phyloP scores from a whole-genome alignment of 805 yeast genomes.

The Tetrapisispora pingtungensis region DNA sequence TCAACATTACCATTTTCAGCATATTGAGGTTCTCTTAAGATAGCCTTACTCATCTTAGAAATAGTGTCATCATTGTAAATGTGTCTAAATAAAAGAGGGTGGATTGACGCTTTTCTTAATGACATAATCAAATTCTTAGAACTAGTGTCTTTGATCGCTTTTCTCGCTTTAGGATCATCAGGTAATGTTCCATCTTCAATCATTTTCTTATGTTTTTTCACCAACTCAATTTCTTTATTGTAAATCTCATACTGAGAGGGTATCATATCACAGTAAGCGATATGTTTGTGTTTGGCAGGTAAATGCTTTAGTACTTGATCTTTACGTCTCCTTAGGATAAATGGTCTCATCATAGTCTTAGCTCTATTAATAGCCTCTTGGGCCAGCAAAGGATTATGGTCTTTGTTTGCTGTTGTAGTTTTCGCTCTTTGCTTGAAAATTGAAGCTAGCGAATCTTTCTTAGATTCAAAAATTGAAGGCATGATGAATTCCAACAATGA shows the following conservation, averaged over 20 bases:
- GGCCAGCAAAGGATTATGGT: conserved; percentile 71
- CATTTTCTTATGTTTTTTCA: conserved; percentile 29
- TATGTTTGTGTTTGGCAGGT: conserved; percentile 62
- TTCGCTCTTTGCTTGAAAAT: conserved; percentile 82
- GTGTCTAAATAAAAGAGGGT: conserved; percentile 75
- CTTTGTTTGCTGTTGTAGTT: conserved; percentile 43
- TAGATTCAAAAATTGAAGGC: conserved; percentile 71
- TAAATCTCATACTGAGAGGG: conserved; percentile 49
- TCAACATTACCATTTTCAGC: conserved; percentile 56
- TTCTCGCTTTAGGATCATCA: conserved; percentile 20
- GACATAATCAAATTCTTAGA: conserved; percentile 71
- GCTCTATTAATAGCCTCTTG: conserved; percentile 90
- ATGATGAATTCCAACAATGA: conserved; percentile 84
- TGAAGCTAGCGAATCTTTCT: conserved; percentile 69
- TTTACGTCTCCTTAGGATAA: conserved; percentile 84
- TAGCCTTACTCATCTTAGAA: conserved; percentile 60
- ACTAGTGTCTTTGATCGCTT: conserved; percentile 28
- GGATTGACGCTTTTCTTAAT: conserved; percentile 84
- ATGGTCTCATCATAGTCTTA: conserved; percentile 96
- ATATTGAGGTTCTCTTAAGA: conserved; percentile 75
- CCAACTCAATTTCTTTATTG: conserved; percentile 41
- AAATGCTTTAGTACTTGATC: conserved; percentile 84
- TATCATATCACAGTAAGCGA: conserved; percentile 57
- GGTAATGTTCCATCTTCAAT: conserved; percentile 15
- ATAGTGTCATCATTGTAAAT: conserved; percentile 48